A percentile compares a stretch with the other conserved stretches of the same genome.
Conservation (phyloP, 495 filamentous ascomycete genomes). For the Penicillium crystallinum region DNA sequence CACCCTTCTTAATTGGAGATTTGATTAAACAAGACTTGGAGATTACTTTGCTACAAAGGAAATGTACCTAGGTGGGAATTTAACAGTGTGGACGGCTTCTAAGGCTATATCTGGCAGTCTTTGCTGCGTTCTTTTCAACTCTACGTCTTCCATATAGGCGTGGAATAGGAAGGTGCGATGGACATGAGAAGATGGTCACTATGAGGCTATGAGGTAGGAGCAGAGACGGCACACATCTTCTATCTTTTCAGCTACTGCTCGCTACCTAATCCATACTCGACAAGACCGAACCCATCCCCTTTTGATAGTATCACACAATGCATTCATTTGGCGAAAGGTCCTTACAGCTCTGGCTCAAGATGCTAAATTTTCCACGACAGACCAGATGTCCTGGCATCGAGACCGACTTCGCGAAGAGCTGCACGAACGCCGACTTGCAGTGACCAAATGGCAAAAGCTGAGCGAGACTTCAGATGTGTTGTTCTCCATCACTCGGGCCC, state of each 20-base stretch:
- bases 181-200: neutral
- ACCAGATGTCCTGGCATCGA: constrained; percentile 40
- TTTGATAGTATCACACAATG: neutral
- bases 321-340: neutral
- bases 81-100: no score
- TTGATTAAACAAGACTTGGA: no score
- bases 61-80: no score
- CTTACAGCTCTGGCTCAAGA: constrained; percentile 31
- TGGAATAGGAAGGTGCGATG: neutral
- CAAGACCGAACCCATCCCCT: no score
- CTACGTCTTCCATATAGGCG: no score
- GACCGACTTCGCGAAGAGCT: constrained; percentile 45
- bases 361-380: constrained; percentile 33
- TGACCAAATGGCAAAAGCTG: constrained; percentile 31
- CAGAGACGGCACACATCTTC: no score
- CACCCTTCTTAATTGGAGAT: no score
- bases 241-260: neutral
- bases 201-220: no score
- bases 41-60: no score
- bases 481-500: constrained; percentile 45
- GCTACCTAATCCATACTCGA: neutral
- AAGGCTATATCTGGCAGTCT: no score
- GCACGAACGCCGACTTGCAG: constrained; percentile 33
- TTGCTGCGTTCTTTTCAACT: neutral
- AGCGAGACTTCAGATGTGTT: constrained; percentile 52